phyloP scores from a whole-genome alignment of 148 eudicot species.

The Talinum fruticosum region DNA sequence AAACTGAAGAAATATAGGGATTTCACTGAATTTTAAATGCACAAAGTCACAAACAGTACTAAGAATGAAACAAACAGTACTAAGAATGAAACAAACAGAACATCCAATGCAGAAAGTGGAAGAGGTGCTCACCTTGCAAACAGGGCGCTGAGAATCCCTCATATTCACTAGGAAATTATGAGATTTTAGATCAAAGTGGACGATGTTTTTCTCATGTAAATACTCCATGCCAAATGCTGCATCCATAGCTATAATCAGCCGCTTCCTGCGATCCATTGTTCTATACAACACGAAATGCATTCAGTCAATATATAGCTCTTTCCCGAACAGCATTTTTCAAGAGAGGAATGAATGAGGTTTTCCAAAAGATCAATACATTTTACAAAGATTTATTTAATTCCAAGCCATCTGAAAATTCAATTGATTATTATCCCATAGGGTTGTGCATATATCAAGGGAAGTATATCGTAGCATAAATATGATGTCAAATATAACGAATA shows the following conservation, averaged over 20 bases:
- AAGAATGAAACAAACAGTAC: background rate
- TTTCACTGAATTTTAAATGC: background rate
- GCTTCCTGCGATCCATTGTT: slow-evolving; percentile 41
- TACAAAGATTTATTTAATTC: background rate
- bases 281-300: slow-evolving; percentile 16
- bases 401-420: too few relatives aligned
- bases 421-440: too few relatives aligned
- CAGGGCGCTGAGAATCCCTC: slow-evolving; percentile 43
- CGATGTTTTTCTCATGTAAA: slow-evolving; percentile 47
- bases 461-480: too few relatives aligned
- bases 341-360: too few relatives aligned
- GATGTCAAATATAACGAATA: too few relatives aligned
- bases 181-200: slow-evolving; percentile 49
- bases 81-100: background rate
- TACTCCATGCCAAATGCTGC: slow-evolving; percentile 62
- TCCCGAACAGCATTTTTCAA: background rate
- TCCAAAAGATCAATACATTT: background rate
- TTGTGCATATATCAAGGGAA: too few relatives aligned
- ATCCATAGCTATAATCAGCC: slow-evolving; percentile 46
- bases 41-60: background rate
- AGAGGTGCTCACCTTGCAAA: slow-evolving; percentile 40
- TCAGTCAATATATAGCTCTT: background rate
- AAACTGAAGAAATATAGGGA: background rate
- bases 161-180: slow-evolving; percentile 41
- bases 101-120: background rate